A percentile compares a stretch with the other conserved stretches of the same genome.
Conservation (phyloP, 495 filamentous ascomycete species). For the Bacidia gigantensis region DNA sequence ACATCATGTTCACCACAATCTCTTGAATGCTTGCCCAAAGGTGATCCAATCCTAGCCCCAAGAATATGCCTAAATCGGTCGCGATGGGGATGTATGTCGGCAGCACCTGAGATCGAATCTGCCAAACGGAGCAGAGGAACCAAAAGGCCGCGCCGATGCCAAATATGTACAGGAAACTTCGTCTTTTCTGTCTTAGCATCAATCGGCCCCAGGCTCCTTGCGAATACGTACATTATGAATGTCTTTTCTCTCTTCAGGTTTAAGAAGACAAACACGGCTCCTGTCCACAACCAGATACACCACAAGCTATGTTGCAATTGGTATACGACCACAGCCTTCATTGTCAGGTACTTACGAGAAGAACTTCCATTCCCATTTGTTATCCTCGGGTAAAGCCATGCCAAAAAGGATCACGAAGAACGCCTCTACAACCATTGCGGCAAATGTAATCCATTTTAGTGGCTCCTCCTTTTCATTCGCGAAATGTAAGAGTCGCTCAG, state of each 20-base stretch:
- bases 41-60: neutral
- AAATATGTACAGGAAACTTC: neutral
- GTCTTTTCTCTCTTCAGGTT: neutral
- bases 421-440: neutral
- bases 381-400: neutral
- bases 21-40: neutral
- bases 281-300: neutral
- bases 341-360: neutral
- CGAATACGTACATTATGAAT: neutral
- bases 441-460: neutral
- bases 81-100: neutral
- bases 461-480: neutral
- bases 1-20: neutral
- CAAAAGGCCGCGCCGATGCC: neutral
- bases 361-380: neutral
- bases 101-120: neutral
- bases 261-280: neutral
- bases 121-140: neutral
- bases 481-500: neutral
- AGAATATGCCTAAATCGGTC: neutral
- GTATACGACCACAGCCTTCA: neutral
- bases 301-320: neutral
- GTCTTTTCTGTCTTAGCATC: too few species aligned
- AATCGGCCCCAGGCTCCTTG: too few species aligned
- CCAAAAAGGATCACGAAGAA: neutral